Evolutionary conservation across 495 filamentous ascomycete genomes (phyloP).

Genomic region (Daldinia bambusicola): DNA sequence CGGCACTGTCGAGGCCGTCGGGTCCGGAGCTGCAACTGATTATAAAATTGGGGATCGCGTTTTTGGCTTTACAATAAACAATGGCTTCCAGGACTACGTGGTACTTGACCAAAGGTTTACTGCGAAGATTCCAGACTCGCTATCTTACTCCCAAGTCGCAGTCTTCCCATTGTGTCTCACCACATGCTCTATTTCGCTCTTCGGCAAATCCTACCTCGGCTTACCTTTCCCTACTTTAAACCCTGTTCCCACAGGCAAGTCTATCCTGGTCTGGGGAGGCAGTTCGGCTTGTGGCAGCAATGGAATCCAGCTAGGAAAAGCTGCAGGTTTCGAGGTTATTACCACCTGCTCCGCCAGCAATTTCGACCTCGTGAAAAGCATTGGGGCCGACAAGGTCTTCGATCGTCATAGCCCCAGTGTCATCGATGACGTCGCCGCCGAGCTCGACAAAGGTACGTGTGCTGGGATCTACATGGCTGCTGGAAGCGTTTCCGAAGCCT

Average conservation of each 20-base stretch:
- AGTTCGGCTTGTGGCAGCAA: background rate
- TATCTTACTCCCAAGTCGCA: conserved; percentile 15
- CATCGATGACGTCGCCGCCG: conserved; percentile 43
- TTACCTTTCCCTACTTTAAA: conserved; percentile 16
- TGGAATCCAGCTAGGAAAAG: background rate
- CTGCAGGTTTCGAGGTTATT: background rate
- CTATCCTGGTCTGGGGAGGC: background rate
- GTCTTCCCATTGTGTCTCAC: conserved; percentile 31
- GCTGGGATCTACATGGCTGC: conserved; percentile 3
- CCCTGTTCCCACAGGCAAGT: background rate
- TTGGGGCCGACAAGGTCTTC: conserved; percentile 65
- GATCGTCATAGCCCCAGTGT: conserved; percentile 56
- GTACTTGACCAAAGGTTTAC: conserved; percentile 16
- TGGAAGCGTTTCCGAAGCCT: conserved; percentile 23
- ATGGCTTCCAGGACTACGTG: conserved; percentile 31
- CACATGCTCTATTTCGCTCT: conserved; percentile 18
- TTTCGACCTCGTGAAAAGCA: conserved; percentile 59
- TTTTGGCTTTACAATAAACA: conserved; percentile 30
- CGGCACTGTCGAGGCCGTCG: conserved; percentile 25
- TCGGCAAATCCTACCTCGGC: conserved; percentile 18
- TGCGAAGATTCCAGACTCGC: conserved; percentile 22
- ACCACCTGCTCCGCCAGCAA: conserved; percentile 55
- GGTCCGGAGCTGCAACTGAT: conserved; percentile 10
- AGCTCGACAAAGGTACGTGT: conserved; percentile 41
- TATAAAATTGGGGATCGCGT: conserved; percentile 27